Percentiles rank a stretch among this genome's conserved stretches.
Conservation (phyloP, 2,329 filamentous ascomycete species). For the Mycogone perniciosa region DNA sequence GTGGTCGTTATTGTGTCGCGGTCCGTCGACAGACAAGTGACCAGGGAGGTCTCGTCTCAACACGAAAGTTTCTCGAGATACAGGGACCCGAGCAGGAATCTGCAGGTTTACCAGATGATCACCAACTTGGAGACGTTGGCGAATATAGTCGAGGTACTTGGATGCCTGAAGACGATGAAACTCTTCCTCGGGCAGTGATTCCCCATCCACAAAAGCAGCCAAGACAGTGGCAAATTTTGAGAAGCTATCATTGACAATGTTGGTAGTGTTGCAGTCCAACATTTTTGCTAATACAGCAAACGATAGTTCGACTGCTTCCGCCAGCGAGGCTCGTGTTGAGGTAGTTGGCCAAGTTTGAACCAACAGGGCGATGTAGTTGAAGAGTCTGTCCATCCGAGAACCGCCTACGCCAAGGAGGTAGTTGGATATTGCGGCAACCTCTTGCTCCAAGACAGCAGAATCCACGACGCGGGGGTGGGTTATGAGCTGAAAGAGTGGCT, state of each 20-base stretch:
- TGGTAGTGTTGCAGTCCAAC: constrained; percentile 31
- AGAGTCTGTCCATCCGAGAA: constrained; percentile 25
- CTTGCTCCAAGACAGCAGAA: constrained; percentile 33
- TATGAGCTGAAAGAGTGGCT: constrained; percentile 30
- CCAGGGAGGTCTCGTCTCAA: constrained; percentile 29
- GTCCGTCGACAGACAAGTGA: constrained; percentile 23
- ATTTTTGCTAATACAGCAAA: constrained; percentile 28
- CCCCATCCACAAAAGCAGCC: constrained; percentile 13
- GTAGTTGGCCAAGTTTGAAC: constrained; percentile 15
- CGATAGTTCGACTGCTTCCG: constrained; percentile 23
- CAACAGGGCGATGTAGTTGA: constrained; percentile 23
- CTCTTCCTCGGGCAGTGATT: constrained; percentile 15
- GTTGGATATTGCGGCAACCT: constrained; percentile 30
- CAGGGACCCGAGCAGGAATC: constrained; percentile 11
- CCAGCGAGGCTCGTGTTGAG: constrained; percentile 9
- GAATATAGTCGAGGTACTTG: constrained; percentile 27
- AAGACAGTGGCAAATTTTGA: constrained; percentile 18
- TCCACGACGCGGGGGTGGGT: constrained; percentile 29
- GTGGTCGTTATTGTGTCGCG: constrained; percentile 46
- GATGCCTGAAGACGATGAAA: constrained; percentile 24
- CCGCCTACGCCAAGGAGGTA: constrained; percentile 30
- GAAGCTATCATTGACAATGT: constrained; percentile 23
- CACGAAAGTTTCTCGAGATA: constrained; percentile 23
- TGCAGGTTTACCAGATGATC: constrained; percentile 12
- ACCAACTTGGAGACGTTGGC: constrained; percentile 26